phyloP scores from a whole-genome alignment of 306 rosid species.

The Lotus japonicus region DNA sequence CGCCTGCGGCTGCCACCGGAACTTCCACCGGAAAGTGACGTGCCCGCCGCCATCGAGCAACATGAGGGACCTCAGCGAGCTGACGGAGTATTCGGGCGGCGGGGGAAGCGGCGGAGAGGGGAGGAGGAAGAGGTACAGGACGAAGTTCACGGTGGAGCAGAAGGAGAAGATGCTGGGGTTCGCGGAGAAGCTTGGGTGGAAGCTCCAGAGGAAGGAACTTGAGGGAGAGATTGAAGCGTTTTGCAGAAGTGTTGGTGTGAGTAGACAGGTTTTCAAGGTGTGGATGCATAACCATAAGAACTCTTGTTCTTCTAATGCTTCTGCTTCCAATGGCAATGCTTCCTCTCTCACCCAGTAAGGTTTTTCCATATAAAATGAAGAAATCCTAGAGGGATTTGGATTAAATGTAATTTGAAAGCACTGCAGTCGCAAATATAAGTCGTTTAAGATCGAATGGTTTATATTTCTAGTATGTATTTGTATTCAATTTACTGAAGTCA shows the following conservation, averaged over 20 bases:
- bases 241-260: conserved; percentile 58
- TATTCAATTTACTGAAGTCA: no score
- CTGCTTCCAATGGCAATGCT: conserved; percentile 37
- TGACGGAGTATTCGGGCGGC: conserved; percentile 34
- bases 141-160: conserved; percentile 72
- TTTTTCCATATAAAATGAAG: no score
- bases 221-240: conserved; percentile 77
- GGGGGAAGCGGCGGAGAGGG: conserved; percentile 16
- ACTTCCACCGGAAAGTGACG: conserved; percentile 72
- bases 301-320: conserved; percentile 21
- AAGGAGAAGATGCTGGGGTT: conserved; percentile 81
- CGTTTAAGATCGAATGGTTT: no score
- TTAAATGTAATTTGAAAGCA: no score
- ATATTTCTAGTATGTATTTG: no score
- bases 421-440: no score
- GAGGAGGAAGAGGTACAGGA: conserved; percentile 61
- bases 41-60: background rate
- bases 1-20: conserved; percentile 84
- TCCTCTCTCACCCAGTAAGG: conserved; percentile 55
- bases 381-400: no score
- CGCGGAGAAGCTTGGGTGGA: conserved; percentile 86
- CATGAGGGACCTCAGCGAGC: background rate
- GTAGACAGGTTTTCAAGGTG: conserved; percentile 73
- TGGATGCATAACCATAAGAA: conserved; percentile 94
- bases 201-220: conserved; percentile 61